Base-by-base conservation (phyloP, 2,329 filamentous ascomycete genomes). In the Arthrobotrys conoides region DNA sequence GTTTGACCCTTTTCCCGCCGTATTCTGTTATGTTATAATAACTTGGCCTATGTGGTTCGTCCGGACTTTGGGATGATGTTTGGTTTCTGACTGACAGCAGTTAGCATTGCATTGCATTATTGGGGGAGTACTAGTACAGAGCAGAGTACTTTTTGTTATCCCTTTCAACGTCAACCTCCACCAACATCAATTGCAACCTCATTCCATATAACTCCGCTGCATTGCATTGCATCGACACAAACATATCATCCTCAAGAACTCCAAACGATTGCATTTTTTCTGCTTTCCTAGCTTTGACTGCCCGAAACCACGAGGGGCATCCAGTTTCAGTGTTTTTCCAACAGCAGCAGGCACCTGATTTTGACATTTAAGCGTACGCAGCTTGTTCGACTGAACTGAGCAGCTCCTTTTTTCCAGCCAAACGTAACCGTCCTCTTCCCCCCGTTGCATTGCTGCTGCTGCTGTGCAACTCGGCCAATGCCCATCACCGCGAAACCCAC, bases 11-110 rank as follows among this genome's bases (percentile, higher is more conserved):
- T 69, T 80, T 73, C 55, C 27, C 53, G 51, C 64, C 41, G n/a
- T 51, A 73, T 80, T 76, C 59, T 78, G 71, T 77, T 81, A 63
- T 71, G 76, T 80, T 69, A 71, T 76, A 80, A 63, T 72, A 65
- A 57, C 57, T 73, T 33, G 48, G 18, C 16, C 20, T 46, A 68
- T 80, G 53, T 77, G 71, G 71, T 80, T 68, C 63, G 72, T 80
- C 63, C 55, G 71, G 59, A 59, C 59, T 76, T 76, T 63, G 53
- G 76, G 30, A 65, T 48, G 67, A 65, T 65, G 36, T 71, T 64
- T 46, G 38, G 38, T 64, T 14, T 49, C 33, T 36, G 33, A 9
- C 33, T 20, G 4, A 16, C n/a, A 27, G 20, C n/a, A 18, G 44
- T 64, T 5, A 41, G 14, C 38, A 16, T 3, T 41, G 5, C 38